Evolutionary conservation across 2,329 filamentous ascomycete species (phyloP).

Genomic region (Didymella pinodella): DNA sequence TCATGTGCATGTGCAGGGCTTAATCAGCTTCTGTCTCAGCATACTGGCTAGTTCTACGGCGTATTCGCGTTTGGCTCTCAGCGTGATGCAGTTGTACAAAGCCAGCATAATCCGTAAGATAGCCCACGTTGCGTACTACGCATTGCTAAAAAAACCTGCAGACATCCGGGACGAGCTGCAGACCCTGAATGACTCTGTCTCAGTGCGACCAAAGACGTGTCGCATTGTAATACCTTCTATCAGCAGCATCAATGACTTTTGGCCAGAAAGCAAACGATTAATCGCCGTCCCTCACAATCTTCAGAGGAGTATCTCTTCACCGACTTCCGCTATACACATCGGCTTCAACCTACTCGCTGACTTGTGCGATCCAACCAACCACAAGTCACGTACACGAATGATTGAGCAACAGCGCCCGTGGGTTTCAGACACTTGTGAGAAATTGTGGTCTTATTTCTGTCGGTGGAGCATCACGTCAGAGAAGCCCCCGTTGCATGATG

Average conservation of each 20-base stretch:
- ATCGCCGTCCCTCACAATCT: conserved; percentile 53
- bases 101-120: conserved; percentile 53
- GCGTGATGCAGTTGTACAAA: conserved; percentile 49
- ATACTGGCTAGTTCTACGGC: conserved; percentile 47
- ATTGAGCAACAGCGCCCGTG: conserved; percentile 36
- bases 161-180: conserved; percentile 58
- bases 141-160: conserved; percentile 34
- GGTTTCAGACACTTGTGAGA: conserved; percentile 35
- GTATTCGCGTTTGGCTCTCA: conserved; percentile 47
- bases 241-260: conserved; percentile 49
- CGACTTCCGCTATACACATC: conserved; percentile 35
- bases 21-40: conserved; percentile 50
- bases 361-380: conserved; percentile 14
- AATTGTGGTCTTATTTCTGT: conserved; percentile 38
- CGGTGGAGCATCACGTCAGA: conserved; percentile 29
- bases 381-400: not conserved
- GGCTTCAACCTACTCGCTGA: conserved; percentile 38
- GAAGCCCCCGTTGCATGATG: conserved; percentile 27
- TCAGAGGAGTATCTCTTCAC: conserved; percentile 44
- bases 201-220: conserved; percentile 27
- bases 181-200: conserved; percentile 28
- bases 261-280: conserved; percentile 49
- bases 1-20: conserved; percentile 46
- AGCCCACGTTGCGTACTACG: not conserved
- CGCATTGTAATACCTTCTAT: conserved; percentile 51